Conservation (phyloP, 805 yeast species). For the Ogataea thermomethanolica region DNA sequence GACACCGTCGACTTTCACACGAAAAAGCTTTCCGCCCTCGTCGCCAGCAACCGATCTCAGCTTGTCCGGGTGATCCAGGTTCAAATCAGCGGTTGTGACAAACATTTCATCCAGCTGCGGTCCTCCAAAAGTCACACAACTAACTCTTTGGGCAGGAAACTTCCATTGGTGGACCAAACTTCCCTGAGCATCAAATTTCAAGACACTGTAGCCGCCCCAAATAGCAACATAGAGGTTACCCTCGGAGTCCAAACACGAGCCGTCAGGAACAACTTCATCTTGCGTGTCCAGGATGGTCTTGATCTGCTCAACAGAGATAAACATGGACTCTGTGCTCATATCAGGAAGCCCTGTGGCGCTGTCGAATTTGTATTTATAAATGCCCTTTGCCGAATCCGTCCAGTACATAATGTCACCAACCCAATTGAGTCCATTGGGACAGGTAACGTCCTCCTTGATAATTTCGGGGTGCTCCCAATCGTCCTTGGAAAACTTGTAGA, state of each 20-base stretch:
- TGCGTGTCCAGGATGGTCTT: conserved; percentile 14
- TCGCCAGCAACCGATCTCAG: conserved; percentile 35
- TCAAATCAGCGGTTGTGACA: conserved; percentile 62
- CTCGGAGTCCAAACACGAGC: conserved; percentile 55
- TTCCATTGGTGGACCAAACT: conserved; percentile 45
- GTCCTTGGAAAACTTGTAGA: conserved; percentile 40
- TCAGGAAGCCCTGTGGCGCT: conserved; percentile 30
- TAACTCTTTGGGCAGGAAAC: conserved; percentile 58
- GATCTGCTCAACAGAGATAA: conserved; percentile 31
- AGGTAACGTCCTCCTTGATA: conserved; percentile 40
- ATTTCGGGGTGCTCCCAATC: conserved; percentile 26
- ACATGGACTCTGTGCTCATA: conserved; percentile 35
- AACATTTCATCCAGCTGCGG: conserved; percentile 51
- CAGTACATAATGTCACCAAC: conserved; percentile 42
- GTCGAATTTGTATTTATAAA: conserved; percentile 45
- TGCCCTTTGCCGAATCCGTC: conserved; percentile 50
- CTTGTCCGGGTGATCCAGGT: conserved; percentile 38
- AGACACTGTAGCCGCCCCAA: conserved; percentile 57
- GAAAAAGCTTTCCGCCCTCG: conserved; percentile 59
- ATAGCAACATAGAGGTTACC: conserved; percentile 64
- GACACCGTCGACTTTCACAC: conserved; percentile 37
- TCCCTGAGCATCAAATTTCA: conserved; percentile 50
- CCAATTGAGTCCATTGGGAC: conserved; percentile 77
- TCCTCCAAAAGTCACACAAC: conserved; percentile 74
- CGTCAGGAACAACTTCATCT: conserved; percentile 73